Base-by-base conservation (phyloP, 331 rosid genomes). In the Quercus tomentella region DNA sequence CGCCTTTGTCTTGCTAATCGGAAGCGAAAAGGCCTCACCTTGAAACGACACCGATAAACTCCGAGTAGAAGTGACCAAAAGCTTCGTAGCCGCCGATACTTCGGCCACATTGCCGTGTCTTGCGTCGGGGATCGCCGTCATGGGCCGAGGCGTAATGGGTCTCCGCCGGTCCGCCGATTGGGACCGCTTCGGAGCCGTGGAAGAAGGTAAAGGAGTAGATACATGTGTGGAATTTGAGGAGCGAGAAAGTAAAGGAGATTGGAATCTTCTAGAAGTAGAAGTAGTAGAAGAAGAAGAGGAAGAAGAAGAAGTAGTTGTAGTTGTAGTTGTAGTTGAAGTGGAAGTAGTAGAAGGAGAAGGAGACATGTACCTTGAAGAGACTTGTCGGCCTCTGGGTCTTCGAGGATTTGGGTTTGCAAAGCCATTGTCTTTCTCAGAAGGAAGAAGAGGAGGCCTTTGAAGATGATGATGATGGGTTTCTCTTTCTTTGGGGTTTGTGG, bases 291-390 rank as follows among this genome's bases (percentile, higher is more conserved):
- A 49, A 49, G 89, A 74, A 3, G 92, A 80, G 0, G 98, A 82
- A 1, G 97, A 83, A 18, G 72, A 33, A 67, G 70, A 4, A 6
- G 52, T 20, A 45, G 72, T 35, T 2, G 84, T 52, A 26, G 89
- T 82, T 4, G 52, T 20, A 45, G 72, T 35, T 2, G 84, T 52
- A 26, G 89, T 82, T 4, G 91, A 54, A 54, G 83, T 79, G 0
- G 89, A 55, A 15, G 88, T 79, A 1, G 97, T 82, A 16, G 97
- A 90, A 17, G 96, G 89, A 4, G 97, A 92, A 35, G 95, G 94
- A 30, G 99, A 93, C 98, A 96, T 86, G 82, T 93, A 96, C 89
- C 97, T 93, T n/a, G 99, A 96, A 78, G 98, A 91, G 22, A 96
- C 98, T 70, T 89, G 96, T 6, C 95, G 80, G 14, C 98, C 97